A percentile compares a stretch with the other conserved stretches of the same genome.
phyloP scores from a whole-genome alignment of 2,329 filamentous ascomycete species.

The Pyrenophora graminea region DNA sequence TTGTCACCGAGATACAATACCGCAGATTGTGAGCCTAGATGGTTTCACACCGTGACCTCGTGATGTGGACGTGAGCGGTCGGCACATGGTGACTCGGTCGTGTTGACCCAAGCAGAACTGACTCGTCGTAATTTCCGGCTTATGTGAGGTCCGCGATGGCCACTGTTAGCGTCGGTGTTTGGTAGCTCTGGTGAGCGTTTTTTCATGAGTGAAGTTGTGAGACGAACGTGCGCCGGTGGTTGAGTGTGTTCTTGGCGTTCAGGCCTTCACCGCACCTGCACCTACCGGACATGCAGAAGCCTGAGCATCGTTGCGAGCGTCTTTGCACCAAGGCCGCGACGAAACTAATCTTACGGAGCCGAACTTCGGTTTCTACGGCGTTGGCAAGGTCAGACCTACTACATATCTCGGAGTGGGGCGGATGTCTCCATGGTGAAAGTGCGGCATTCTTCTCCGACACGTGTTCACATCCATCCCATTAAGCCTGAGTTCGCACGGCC shows the following conservation, averaged over 20 bases:
- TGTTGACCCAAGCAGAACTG: constrained; percentile 2
- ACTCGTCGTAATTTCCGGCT: constrained; percentile 1
- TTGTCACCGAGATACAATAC: too few species aligned
- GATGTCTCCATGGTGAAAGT: neutral
- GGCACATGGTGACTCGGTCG: constrained; percentile 1
- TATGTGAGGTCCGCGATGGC: neutral
- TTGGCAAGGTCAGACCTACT: neutral
- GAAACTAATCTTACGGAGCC: neutral
- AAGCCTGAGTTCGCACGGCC: neutral
- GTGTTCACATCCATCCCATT: constrained; percentile 8
- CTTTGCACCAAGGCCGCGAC: constrained; percentile 1
- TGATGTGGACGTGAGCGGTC: neutral
- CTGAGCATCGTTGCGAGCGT: constrained; percentile 1
- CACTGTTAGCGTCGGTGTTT: neutral
- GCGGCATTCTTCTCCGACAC: constrained; percentile 9
- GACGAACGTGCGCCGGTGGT: neutral
- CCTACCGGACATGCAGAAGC: neutral
- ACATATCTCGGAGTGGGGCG: constrained; percentile 5
- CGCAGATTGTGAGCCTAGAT: too few species aligned
- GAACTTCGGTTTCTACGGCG: constrained; percentile 2
- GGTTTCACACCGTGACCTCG: too few species aligned
- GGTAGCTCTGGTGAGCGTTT: constrained; percentile 3
- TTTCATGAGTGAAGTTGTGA: neutral
- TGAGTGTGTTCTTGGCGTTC: constrained; percentile 2
- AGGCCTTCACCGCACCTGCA: neutral